Base-by-base conservation (phyloP, 2,329 filamentous ascomycete genomes). In the Zymoseptoria tritici region DNA sequence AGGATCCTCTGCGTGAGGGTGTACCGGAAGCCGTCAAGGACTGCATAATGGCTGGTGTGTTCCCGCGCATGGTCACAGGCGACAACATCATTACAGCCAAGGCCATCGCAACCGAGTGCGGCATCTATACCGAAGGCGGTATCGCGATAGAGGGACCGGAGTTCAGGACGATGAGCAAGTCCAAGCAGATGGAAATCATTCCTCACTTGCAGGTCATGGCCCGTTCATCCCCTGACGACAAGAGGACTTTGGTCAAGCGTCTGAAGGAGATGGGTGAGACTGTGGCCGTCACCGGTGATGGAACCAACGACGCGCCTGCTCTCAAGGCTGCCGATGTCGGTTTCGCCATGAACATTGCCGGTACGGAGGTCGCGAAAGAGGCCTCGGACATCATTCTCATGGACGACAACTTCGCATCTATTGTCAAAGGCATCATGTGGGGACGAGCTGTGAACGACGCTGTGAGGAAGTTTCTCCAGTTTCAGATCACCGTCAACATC, bases 401-500 rank as follows among this genome's bases (percentile, higher is more conserved):
- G 79, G 82, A 85, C 66, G 83, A 85, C 69, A 85, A 85, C 69
- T 85, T 85, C 69, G 75, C 81, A 1, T 85, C 83, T 2, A 86
- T 87, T 64, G 81, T 86, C 57, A 83, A 83, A 65, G 82, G 82
- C 13, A 74, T 85, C 62, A 82, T 82, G 76, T 85, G 83, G 83
- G 83, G 83, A 57, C 79, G 83, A 60, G 82, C 83, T 19, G 81
- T 81, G 60, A 82, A 81, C 63, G 80, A 82, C 64, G 78, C 80
- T 1, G 80, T 82, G 36, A 77, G 79, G 69, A 82, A 82, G 65
- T 82, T 82, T 66, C 70, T 82, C 56, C 85, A 88, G 72, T 89
- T 89, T 71, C 88, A 91, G 78, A 83, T 91, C 63, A 90, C 88
- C 0, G 92, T 96, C 77, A 97, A 96, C 79, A 86, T 97, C 65